These are phyloP conservation scores for Suillus subaureus DNA, from an alignment of 768 basidiomycete species.

Conservation along the genomic window DNA sequence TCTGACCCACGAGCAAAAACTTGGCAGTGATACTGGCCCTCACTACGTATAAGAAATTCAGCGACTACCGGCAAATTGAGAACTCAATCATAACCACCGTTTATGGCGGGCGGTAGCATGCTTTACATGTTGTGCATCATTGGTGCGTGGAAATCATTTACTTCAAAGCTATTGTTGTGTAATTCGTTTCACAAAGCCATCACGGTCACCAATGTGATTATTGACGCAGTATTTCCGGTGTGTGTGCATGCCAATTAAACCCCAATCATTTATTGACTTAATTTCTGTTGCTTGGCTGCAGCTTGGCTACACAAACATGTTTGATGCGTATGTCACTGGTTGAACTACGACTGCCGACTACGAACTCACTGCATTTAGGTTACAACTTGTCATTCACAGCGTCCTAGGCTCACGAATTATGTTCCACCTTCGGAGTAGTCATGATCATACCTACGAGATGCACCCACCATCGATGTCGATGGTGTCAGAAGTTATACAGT, in stretches of 20 bases:
- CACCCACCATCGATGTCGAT: too few relatives aligned
- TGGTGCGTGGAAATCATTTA: slow-evolving; percentile 5
- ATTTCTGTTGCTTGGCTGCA: background rate
- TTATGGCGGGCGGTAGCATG: slow-evolving; percentile 21
- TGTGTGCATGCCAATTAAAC: background rate
- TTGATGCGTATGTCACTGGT: background rate
- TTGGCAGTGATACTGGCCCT: slow-evolving; percentile 2
- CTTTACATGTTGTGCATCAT: slow-evolving; percentile 21
- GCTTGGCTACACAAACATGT: background rate
- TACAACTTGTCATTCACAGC: slow-evolving; percentile 29
- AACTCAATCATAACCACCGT: slow-evolving; percentile 14
- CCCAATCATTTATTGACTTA: background rate
- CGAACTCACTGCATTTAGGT: background rate
- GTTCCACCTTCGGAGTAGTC: slow-evolving; percentile 27
- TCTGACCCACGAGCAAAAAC: background rate
- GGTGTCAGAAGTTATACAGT: background rate
- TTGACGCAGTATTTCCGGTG: slow-evolving; percentile 16
- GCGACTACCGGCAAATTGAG: background rate
- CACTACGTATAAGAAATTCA: slow-evolving; percentile 7
- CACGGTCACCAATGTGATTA: slow-evolving; percentile 16
- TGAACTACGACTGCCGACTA: background rate
- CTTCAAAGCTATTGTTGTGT: background rate
- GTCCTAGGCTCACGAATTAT: slow-evolving; percentile 30
- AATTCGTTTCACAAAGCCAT: slow-evolving; percentile 15
- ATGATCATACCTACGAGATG: background rate